Base-by-base conservation (phyloP, 2,329 filamentous ascomycete species). In the Claviceps paspali region DNA sequence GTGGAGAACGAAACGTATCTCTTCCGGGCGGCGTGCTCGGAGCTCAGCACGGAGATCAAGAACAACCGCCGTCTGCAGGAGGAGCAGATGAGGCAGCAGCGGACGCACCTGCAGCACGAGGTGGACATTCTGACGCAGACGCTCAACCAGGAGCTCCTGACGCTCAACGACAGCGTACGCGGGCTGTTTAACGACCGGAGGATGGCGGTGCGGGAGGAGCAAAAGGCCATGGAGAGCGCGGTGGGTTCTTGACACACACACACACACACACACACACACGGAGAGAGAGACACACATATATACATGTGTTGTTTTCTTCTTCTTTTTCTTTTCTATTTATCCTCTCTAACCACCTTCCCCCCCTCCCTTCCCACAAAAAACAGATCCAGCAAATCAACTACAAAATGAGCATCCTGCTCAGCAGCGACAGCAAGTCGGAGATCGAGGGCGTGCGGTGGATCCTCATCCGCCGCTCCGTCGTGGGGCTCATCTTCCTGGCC, bases 141-240 rank as follows among this genome's bases (percentile, higher is more conserved):
- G 33, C 65, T 95, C 41, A 82, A 77, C 24, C 87, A 95, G 57
- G 87, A 96, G 54, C 67, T 87, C 19, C 62, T 77, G 38, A 80
- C 73, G 24, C 64, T 96, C 41, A 91, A 84, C 49, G 88, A 98
- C 53, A 84, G 87, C 38, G 70, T 96, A n/a, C 85, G 87, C 54
- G 88, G 85, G 40, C 81, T 95, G 70, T 95, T 96, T 55, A 88
- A 96, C 52, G 88, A 98, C 54, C 76, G 92, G 30, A 91, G 88
- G 55, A 93, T 96, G 82, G 74, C 76, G 2, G 86, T 93, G 2
- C 68, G 86, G 38, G 82, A 88, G 57, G 83, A 95, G 56, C 86
- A 95, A 59, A 79, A 86, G 52, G 69, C 70, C 6, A 80, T 83
- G 52, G 88, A 96, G 53, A 82, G 81, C 35, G 79, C 79, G 49